Evolutionary conservation across 495 filamentous ascomycete genomes (phyloP).

Genomic region (Penicillium egyptiacum): DNA sequence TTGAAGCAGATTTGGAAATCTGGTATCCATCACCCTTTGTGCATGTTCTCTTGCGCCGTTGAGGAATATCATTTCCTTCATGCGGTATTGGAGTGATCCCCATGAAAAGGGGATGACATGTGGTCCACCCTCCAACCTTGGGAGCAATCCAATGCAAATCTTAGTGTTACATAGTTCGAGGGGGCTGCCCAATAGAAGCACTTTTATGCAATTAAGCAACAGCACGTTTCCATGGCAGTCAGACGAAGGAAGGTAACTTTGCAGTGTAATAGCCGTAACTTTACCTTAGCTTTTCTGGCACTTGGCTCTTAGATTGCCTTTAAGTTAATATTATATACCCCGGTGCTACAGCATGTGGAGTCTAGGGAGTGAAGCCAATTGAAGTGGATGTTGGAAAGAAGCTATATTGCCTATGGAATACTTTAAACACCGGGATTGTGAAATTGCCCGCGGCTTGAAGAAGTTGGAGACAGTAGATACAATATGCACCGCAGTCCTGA

Average conservation of each 20-base stretch:
- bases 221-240: too few relatives aligned
- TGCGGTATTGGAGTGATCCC: not conserved
- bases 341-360: not conserved
- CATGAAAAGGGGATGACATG: not conserved
- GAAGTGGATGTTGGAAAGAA: not conserved
- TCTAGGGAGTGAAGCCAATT: not conserved
- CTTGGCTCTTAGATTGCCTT: too few relatives aligned
- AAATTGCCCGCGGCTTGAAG: not conserved
- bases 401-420: not conserved
- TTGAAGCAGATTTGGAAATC: too few relatives aligned
- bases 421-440: not conserved
- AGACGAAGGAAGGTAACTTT: too few relatives aligned
- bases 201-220: too few relatives aligned
- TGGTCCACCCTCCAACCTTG: not conserved
- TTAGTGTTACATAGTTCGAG: too few relatives aligned
- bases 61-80: not conserved
- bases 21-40: not conserved
- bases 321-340: too few relatives aligned
- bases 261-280: too few relatives aligned
- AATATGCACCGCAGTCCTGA: not conserved
- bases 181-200: too few relatives aligned
- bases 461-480: not conserved
- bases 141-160: not conserved
- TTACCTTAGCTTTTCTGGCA: too few relatives aligned
- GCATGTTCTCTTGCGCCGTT: not conserved